Percentiles rank a stretch among this genome's conserved stretches.
Conservation (phyloP, 257 asterid genomes). For the Pogostemon cablin region DNA sequence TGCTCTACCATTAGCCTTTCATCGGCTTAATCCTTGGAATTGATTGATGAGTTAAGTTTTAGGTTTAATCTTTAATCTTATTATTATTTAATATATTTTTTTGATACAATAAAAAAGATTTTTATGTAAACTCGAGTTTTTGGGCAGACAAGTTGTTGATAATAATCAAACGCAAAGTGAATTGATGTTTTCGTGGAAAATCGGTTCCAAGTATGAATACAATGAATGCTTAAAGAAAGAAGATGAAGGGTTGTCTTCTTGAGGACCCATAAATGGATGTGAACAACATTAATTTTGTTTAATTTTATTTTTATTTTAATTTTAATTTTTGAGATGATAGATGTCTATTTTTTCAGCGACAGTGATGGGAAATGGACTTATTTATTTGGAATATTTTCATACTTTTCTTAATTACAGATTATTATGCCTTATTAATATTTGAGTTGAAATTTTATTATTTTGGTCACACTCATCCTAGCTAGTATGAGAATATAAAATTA, state of each 20-base stretch:
- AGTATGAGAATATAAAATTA: too few species aligned
- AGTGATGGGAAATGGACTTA: constrained; percentile 11
- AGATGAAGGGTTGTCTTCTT: neutral
- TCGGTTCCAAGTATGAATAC: neutral
- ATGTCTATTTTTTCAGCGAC: constrained; percentile 2
- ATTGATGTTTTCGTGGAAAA: neutral
- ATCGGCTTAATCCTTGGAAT: too few species aligned
- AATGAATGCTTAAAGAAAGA: constrained; percentile 7
- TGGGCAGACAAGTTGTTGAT: too few species aligned
- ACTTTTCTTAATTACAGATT: constrained; percentile 11
- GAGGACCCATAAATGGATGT: constrained; percentile 14
- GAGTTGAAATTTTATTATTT: neutral
- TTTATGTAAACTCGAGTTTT: too few species aligned
- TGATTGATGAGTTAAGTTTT: too few species aligned
- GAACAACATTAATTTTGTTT: neutral
- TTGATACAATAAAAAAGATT: too few species aligned
- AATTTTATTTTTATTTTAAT: neutral
- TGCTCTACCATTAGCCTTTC: too few species aligned
- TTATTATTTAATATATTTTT: too few species aligned
- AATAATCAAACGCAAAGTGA: too few species aligned
- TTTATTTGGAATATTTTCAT: constrained; percentile 3
- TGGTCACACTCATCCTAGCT: too few species aligned
- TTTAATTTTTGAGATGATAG: neutral
- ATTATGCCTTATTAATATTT: constrained; percentile 2
- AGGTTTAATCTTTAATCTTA: too few species aligned